phyloP scores from a whole-genome alignment of 176 grass and related monocot genomes.

The Aegilops longissima region DNA sequence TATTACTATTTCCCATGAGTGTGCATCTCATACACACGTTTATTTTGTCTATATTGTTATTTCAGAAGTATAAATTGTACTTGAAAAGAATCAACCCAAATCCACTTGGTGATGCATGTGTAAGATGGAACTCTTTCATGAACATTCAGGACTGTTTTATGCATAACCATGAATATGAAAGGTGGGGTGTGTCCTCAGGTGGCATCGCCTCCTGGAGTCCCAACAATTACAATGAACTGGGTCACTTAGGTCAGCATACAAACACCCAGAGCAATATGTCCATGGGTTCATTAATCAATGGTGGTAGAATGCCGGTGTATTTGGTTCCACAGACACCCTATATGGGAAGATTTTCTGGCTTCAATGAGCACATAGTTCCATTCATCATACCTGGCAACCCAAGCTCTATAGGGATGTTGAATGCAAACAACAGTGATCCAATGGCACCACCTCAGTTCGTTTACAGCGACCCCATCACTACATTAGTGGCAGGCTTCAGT shows the following conservation, averaged over 20 bases:
- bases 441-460: too few relatives aligned
- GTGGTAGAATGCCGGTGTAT: not conserved
- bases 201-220: not conserved
- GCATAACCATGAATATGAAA: slow-evolving; percentile 22
- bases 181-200: not conserved
- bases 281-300: not conserved
- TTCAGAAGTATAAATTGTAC: slow-evolving; percentile 72
- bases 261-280: slow-evolving; percentile 1
- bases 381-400: not conserved
- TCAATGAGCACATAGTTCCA: not conserved
- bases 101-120: not conserved
- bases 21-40: slow-evolving; percentile 19
- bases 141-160: too few relatives aligned
- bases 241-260: slow-evolving; percentile 13
- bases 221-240: not conserved
- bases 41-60: slow-evolving; percentile 14
- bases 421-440: too few relatives aligned
- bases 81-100: slow-evolving; percentile 29
- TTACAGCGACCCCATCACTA: not conserved
- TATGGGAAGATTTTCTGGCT: not conserved
- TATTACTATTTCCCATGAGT: slow-evolving; percentile 1
- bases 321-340: not conserved
- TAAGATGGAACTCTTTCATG: slow-evolving; percentile 1
- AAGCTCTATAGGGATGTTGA: not conserved
- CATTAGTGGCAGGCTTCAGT: not conserved